Conservation (phyloP, 75 land plant genomes). For the Cryptomeria japonica region DNA sequence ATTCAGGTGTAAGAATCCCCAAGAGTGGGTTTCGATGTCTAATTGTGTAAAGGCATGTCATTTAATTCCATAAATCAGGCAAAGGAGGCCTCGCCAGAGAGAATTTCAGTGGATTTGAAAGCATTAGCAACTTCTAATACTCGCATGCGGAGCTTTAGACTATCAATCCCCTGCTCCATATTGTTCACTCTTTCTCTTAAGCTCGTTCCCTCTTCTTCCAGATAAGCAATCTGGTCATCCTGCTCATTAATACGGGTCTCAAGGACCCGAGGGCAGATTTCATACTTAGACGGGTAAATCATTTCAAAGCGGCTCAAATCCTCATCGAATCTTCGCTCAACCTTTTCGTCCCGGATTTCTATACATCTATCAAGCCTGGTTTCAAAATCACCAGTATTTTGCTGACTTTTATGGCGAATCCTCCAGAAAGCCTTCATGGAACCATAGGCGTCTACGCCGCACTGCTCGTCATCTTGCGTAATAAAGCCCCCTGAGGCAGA, state of each 20-base stretch:
- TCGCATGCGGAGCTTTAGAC: slow-evolving; percentile 18
- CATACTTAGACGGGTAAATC: slow-evolving; percentile 21
- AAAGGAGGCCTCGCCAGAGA: neutral
- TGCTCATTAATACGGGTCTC: slow-evolving; percentile 27
- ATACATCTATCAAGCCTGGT: neutral
- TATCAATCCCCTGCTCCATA: slow-evolving; percentile 27
- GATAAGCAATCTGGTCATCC: slow-evolving; percentile 33
- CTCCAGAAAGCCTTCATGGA: slow-evolving; percentile 40
- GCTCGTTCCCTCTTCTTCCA: slow-evolving; percentile 33
- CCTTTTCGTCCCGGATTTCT: neutral
- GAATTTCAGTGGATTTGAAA: neutral
- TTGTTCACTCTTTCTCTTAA: slow-evolving; percentile 22
- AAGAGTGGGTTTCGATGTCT: no score
- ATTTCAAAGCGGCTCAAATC: slow-evolving; percentile 30
- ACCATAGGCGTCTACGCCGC: slow-evolving; percentile 32
- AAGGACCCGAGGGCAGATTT: slow-evolving; percentile 8
- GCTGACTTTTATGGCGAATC: neutral
- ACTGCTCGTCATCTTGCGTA: slow-evolving; percentile 20
- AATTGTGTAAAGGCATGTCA: no score
- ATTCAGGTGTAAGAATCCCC: neutral
- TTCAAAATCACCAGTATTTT: neutral
- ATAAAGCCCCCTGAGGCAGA: slow-evolving; percentile 13
- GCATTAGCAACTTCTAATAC: neutral
- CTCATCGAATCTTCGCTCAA: neutral
- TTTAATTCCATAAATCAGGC: neutral